phyloP scores from a whole-genome alignment of 192 early-diverging fungal genomes.

The Rhizoclosmatium globosum region DNA sequence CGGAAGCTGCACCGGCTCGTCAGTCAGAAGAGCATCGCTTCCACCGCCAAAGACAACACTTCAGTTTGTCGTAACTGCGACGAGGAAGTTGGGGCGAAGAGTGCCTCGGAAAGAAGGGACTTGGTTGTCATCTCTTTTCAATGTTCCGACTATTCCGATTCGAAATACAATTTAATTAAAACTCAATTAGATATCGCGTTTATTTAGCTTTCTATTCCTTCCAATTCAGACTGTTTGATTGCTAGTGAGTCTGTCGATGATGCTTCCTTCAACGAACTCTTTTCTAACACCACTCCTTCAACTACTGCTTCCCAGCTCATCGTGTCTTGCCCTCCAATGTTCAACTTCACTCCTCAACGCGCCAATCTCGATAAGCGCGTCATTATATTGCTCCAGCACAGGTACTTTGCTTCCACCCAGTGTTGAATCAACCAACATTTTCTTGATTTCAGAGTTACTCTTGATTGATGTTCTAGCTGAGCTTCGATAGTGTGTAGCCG shows the following conservation, averaged over 20 bases:
- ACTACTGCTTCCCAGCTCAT: conserved; percentile 45
- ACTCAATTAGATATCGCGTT: too few relatives aligned
- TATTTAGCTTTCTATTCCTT: too few relatives aligned
- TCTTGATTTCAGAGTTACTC: conserved; percentile 40
- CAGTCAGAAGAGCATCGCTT: background rate
- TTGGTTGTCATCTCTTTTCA: too few relatives aligned
- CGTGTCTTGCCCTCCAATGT: conserved; percentile 32
- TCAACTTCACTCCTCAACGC: conserved; percentile 36
- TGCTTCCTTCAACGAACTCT: background rate
- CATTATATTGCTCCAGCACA: conserved; percentile 40
- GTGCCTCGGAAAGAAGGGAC: too few relatives aligned
- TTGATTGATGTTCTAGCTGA: conserved; percentile 40
- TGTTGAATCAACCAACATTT: conserved; percentile 28
- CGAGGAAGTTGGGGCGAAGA: too few relatives aligned
- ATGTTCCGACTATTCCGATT: too few relatives aligned
- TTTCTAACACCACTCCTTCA: conserved; percentile 30
- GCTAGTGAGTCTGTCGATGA: background rate
- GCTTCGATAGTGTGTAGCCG: conserved; percentile 2
- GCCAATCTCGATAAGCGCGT: conserved; percentile 44
- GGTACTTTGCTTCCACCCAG: conserved; percentile 5
- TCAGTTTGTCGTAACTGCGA: too few relatives aligned
- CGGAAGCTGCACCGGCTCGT: background rate
- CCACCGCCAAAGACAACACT: too few relatives aligned
- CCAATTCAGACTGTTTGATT: too few relatives aligned
- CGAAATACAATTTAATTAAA: too few relatives aligned